Conservation (phyloP, 1,284 basidiomycete species). For the Sutorius eximius region DNA sequence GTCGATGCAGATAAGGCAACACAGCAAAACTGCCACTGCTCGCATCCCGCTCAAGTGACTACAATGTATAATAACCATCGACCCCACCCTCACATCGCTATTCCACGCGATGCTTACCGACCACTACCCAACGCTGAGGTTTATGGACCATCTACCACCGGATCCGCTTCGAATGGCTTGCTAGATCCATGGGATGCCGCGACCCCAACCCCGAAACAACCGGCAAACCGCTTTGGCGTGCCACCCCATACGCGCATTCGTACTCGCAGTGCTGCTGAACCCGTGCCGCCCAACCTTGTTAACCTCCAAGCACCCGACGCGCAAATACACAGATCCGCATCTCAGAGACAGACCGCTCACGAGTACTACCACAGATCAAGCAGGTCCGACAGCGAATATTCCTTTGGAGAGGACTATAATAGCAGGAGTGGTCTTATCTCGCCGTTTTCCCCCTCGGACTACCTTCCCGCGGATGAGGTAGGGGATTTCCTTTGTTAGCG, state of each 20-base stretch:
- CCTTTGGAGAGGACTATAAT: conserved; percentile 16
- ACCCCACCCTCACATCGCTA: conserved; percentile 42
- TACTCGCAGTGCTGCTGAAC: conserved; percentile 42
- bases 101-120: conserved; percentile 39
- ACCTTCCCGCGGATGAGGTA: conserved; percentile 30
- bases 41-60: not conserved
- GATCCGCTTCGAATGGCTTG: conserved; percentile 12
- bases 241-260: conserved; percentile 29
- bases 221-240: conserved; percentile 4
- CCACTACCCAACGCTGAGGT: conserved; percentile 27
- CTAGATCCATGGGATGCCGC: conserved; percentile 24
- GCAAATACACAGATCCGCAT: conserved; percentile 50
- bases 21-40: not conserved
- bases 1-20: conserved; percentile 16
- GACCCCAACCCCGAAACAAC: conserved; percentile 29
- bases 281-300: conserved; percentile 28
- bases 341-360: conserved; percentile 39
- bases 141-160: conserved; percentile 29
- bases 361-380: conserved; percentile 47
- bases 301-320: conserved; percentile 49
- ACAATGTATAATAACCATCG: conserved; percentile 34
- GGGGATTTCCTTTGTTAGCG: conserved; percentile 6
- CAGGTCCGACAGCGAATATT: conserved; percentile 30
- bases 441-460: conserved; percentile 28
- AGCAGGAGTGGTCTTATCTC: conserved; percentile 13